Conservation (phyloP, 1,284 basidiomycete species). For the Amylostereum chailletii region DNA sequence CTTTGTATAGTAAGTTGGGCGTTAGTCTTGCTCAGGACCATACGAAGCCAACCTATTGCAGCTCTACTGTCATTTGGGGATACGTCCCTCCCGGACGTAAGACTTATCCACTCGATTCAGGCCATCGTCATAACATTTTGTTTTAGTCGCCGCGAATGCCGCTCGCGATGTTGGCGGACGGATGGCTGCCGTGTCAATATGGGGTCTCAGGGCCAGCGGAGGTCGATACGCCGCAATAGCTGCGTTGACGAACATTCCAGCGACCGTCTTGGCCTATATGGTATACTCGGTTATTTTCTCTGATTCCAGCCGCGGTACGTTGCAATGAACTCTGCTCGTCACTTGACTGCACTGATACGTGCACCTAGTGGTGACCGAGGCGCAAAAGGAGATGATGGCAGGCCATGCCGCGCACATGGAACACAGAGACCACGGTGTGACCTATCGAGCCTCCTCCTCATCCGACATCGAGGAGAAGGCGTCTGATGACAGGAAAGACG, state of each 20-base stretch:
- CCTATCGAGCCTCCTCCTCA: too few relatives aligned
- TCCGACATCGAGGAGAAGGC: too few relatives aligned
- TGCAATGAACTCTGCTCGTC: too few relatives aligned
- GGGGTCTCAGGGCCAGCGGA: conserved; percentile 44
- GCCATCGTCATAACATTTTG: neutral
- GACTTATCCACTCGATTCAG: conserved; percentile 4
- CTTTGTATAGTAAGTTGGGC: conserved; percentile 40
- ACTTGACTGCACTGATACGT: too few relatives aligned
- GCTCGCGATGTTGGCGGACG: conserved; percentile 63
- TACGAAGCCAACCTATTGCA: conserved; percentile 14
- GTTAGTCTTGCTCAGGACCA: neutral
- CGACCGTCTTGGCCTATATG: conserved; percentile 40
- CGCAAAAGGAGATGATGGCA: too few relatives aligned
- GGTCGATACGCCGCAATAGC: conserved; percentile 55
- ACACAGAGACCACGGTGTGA: too few relatives aligned
- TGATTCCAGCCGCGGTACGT: conserved; percentile 40
- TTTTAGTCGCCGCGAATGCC: conserved; percentile 50
- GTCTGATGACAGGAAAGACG: too few relatives aligned
- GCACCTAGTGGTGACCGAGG: too few relatives aligned
- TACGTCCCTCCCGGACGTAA: conserved; percentile 43
- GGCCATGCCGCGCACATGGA: too few relatives aligned
- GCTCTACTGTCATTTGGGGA: conserved; percentile 50
- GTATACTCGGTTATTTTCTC: conserved; percentile 47
- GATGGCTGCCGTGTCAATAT: conserved; percentile 47
- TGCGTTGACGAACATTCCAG: conserved; percentile 57